Percentiles rank a stretch among this genome's conserved stretches.
phyloP scores from a whole-genome alignment of 2,329 filamentous ascomycete species.

The Aspergillus sp. region DNA sequence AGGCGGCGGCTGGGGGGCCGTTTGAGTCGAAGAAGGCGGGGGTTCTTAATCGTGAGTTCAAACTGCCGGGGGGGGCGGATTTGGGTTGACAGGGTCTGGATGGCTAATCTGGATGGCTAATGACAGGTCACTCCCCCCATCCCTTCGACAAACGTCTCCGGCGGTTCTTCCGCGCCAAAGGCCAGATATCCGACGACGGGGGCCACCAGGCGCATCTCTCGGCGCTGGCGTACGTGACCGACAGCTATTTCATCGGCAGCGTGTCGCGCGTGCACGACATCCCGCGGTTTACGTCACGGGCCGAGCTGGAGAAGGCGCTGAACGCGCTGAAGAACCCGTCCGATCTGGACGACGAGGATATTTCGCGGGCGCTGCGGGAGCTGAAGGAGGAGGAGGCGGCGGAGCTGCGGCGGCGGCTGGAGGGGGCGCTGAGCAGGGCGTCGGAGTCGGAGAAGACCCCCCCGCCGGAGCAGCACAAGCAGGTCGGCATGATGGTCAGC shows the following conservation, averaged over 20 bases:
- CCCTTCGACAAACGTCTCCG: slow-evolving; percentile 59
- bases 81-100: no score
- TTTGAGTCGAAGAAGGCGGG: slow-evolving; percentile 51
- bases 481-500: slow-evolving; percentile 44
- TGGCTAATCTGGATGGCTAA: not conserved
- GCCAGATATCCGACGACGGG: slow-evolving; percentile 61
- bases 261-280: slow-evolving; percentile 71
- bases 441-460: slow-evolving; percentile 10
- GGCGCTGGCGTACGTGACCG: slow-evolving; percentile 86
- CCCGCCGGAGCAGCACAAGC: slow-evolving; percentile 17
- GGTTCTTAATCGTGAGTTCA: slow-evolving; percentile 44
- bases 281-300: slow-evolving; percentile 58
- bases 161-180: slow-evolving; percentile 44
- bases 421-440: slow-evolving; percentile 24
- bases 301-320: slow-evolving; percentile 31
- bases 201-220: slow-evolving; percentile 73
- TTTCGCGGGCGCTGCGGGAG: slow-evolving; percentile 31
- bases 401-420: slow-evolving; percentile 27
- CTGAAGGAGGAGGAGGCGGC: slow-evolving; percentile 34
- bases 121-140: slow-evolving; percentile 33
- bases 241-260: slow-evolving; percentile 89
- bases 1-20: slow-evolving; percentile 35
- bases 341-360: slow-evolving; percentile 33
- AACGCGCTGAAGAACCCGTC: slow-evolving; percentile 34
- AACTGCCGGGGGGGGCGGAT: slow-evolving; percentile 1